phyloP scores from a whole-genome alignment of 352 stramenopile genomes.

The Phytopythium montanum region DNA sequence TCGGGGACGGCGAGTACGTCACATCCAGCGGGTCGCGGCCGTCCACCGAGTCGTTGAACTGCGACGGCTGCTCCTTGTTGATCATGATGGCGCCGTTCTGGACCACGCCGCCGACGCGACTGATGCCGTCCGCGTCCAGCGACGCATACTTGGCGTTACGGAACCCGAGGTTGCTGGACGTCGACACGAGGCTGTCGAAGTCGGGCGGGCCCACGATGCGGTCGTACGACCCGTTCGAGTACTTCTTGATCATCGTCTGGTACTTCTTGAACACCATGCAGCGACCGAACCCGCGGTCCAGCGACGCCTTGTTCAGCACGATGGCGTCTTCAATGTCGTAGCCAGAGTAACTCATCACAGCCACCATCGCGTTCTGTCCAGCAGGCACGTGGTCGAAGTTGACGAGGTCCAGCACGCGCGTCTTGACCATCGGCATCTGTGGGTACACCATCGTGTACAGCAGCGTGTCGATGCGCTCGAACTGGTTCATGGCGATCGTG shows the following conservation, averaged over 20 bases:
- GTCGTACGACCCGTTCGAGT: constrained; percentile 96
- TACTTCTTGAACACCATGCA: constrained; percentile 99
- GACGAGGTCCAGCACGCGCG: constrained; percentile 96
- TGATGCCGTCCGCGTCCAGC: constrained; percentile 97
- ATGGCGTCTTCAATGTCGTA: constrained; percentile 99
- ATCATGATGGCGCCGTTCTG: constrained; percentile 97
- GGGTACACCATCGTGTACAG: constrained; percentile 99
- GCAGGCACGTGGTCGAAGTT: constrained; percentile 98
- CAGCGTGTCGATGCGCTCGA: constrained; percentile 98
- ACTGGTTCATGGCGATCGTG: constrained; percentile 98
- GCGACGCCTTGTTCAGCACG: constrained; percentile 97
- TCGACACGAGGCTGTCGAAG: constrained; percentile 70
- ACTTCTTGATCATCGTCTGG: constrained; percentile 96
- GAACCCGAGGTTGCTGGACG: constrained; percentile 47
- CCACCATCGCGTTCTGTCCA: constrained; percentile 98
- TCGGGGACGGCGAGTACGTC: constrained; percentile 81
- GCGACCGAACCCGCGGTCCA: constrained; percentile 97
- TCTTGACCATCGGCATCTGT: constrained; percentile 99
- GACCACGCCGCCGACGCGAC: constrained; percentile 77
- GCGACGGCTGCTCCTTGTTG: constrained; percentile 97
- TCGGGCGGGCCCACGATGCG: constrained; percentile 92
- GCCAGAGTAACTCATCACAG: constrained; percentile 99
- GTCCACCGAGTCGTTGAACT: constrained; percentile 90
- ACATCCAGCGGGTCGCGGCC: constrained; percentile 70
- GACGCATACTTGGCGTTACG: constrained; percentile 91